These are phyloP conservation scores for Mucor sp. DNA, from an alignment of 371 early-diverging fungal genomes.

Conservation along the genomic window DNA sequence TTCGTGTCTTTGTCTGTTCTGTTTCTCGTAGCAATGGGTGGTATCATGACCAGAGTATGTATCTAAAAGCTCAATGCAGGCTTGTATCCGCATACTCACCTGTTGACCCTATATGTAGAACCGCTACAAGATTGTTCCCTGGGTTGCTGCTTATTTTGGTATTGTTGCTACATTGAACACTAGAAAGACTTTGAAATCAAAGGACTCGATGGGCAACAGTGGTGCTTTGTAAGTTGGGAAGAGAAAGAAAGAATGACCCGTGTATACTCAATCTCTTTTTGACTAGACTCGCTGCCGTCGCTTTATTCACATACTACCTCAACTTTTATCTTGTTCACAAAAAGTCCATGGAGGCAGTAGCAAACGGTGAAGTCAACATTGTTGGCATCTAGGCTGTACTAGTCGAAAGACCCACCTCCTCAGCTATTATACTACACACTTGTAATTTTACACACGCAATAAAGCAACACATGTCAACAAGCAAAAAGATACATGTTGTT, in stretches of 20 bases:
- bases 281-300: slow-evolving; percentile 37
- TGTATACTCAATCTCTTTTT: background rate
- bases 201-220: slow-evolving; percentile 35
- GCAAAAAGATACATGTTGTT: background rate
- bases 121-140: slow-evolving; percentile 38
- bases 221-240: slow-evolving; percentile 40
- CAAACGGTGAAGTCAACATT: slow-evolving; percentile 12
- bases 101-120: slow-evolving; percentile 31
- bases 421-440: background rate
- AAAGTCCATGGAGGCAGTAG: slow-evolving; percentile 25
- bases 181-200: slow-evolving; percentile 36
- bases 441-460: background rate
- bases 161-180: slow-evolving; percentile 38
- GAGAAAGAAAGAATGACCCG: background rate
- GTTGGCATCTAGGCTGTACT: background rate
- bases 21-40: slow-evolving; percentile 38
- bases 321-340: slow-evolving; percentile 40
- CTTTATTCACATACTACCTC: slow-evolving; percentile 45
- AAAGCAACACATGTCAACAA: background rate
- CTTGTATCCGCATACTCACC: background rate
- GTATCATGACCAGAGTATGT: slow-evolving; percentile 47
- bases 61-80: background rate
- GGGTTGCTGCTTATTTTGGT: slow-evolving; percentile 51
- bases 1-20: background rate
- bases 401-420: background rate